Evolutionary conservation across 352 stramenopile genomes (phyloP), one percentile per base, ranked within the genome.

Genomic region (Phytophthora sansomeana): DNA sequence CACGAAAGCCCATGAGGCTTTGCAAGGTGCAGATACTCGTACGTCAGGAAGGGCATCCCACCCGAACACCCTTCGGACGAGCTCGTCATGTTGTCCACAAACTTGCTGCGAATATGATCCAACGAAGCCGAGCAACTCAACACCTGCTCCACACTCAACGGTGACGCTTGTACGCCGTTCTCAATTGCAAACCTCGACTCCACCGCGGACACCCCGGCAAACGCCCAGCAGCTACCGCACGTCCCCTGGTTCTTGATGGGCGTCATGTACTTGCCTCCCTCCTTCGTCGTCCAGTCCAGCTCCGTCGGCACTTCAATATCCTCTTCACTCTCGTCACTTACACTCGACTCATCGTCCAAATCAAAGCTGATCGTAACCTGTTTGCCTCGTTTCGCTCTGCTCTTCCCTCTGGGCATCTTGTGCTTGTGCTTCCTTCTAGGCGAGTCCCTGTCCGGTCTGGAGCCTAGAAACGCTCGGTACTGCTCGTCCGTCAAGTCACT

Each of bases 161-260:
- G 78, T 3, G 76, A 79, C 11, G 86, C 88, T 9, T 66, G 59
- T 4, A 90, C 69, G n/a, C 92, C 77, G 19, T 90, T 73, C 29
- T 84, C 78, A 70, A 96, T 96, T n/a, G 88, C 88, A 56, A 77
- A 87, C 24, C 83, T 82, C 19, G 80, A 91, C 62, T 96, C 88
- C 46, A 93, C 75, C 10, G 81, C 84, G 3, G 84, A 81, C 1
- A 93, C 75, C 21, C 82, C 87, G 11, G 74, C 55, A 63, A 98
- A 98, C 7, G 94, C 94, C 94, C 94, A 98, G 72, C 94, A 98
- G 54, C 89, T 96, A 8, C 94, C 94, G 56, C 94, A 98, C 29
- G 87, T 94, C 26, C 91, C 92, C 59, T 98, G 93, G 63, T 98
- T 97, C 78, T 98, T 98, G 35, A 98, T 85, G 6, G 92, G 83